Evolutionary conservation across 208 protist species (phyloP), one percentile per base, ranked within the genome.

Genomic region (Crithidia sp.): DNA sequence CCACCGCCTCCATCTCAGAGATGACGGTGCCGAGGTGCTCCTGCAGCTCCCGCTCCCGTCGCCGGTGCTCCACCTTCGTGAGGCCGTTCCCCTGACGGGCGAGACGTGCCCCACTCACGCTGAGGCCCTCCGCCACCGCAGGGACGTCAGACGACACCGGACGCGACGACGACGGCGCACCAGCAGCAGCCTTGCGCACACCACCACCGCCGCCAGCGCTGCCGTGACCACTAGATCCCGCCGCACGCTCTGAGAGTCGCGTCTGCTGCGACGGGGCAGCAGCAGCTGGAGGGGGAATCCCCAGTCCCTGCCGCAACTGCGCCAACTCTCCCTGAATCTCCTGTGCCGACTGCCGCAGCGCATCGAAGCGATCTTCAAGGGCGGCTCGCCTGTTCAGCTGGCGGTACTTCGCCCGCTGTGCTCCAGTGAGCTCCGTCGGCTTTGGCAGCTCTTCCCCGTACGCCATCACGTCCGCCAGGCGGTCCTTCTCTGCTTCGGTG

Each of bases 401-500:
- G 37, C 76, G 64, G 58, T 85, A 87, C 37, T 85, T 79, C 0
- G 77, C 84, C 4, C 83, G 84, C 67, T 94, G 88, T 4, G 71
- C 85, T 2, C 90, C 92, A 0, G 92, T 94, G 47, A 95, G 73
- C 64, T 84, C 76, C 61, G 55, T 59, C 59, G 86, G 83, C 68
- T 87, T 82, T 2, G 77, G 78, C 47, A 95, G 85, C 64, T 91
- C 82, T 36, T 77, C 62, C 13, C 93, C 93, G 68, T 92, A 95
- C 28, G 89, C 73, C 82, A 97, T 94, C 28, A 95, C 85, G 43
- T 94, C 81, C 12, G 74, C 83, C 37, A 97, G 83, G 37, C 89
- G 85, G 49, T 94, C 90, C 77, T 97, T 97, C 71, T 97, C 93
- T 3, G 57, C 77, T 7, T 89, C 81, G 2, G 87, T 97, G 49